Evolutionary conservation across 768 basidiomycete species (phyloP).

Genomic region (Gyrodon lividus): DNA sequence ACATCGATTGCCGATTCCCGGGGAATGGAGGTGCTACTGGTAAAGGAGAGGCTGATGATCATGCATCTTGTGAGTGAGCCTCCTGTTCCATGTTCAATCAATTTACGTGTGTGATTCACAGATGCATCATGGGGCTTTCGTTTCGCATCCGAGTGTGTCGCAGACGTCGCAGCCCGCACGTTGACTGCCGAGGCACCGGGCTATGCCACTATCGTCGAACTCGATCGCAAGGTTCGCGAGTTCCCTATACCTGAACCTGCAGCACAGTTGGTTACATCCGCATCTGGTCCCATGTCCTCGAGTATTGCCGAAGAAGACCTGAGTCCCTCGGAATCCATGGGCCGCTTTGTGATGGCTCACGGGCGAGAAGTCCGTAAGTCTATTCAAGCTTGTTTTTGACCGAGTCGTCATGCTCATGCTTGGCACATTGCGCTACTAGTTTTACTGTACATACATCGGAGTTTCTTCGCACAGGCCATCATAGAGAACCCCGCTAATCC

Average conservation of each 20-base stretch:
- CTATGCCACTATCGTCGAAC: constrained; percentile 63
- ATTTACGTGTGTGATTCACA: constrained; percentile 24
- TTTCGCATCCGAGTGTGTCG: constrained; percentile 64
- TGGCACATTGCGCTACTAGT: constrained; percentile 33
- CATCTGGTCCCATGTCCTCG: constrained; percentile 16
- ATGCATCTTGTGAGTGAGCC: constrained; percentile 26
- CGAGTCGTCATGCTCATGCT: constrained; percentile 3
- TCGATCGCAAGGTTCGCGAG: constrained; percentile 67
- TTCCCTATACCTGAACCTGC: constrained; percentile 53
- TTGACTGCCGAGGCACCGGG: constrained; percentile 63
- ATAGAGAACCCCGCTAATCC: constrained; percentile 67
- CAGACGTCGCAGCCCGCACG: constrained; percentile 60
- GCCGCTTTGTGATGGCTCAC: constrained; percentile 37
- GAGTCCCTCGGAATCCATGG: constrained; percentile 34
- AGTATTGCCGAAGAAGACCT: constrained; percentile 11
- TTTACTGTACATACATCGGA: constrained; percentile 61
- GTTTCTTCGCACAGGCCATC: constrained; percentile 71
- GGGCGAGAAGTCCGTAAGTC: constrained; percentile 37
- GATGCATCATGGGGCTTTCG: constrained; percentile 62
- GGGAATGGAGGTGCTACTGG: constrained; percentile 17
- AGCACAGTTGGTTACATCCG: constrained; percentile 38
- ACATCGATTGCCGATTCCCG: constrained; percentile 67
- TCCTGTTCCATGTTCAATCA: neutral
- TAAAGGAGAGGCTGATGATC: constrained; percentile 21
- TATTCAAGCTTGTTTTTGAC: neutral